These are phyloP conservation scores for Akebia trifoliata DNA, from an alignment of 164 flowering plant genomes.

Conservation along the genomic window DNA sequence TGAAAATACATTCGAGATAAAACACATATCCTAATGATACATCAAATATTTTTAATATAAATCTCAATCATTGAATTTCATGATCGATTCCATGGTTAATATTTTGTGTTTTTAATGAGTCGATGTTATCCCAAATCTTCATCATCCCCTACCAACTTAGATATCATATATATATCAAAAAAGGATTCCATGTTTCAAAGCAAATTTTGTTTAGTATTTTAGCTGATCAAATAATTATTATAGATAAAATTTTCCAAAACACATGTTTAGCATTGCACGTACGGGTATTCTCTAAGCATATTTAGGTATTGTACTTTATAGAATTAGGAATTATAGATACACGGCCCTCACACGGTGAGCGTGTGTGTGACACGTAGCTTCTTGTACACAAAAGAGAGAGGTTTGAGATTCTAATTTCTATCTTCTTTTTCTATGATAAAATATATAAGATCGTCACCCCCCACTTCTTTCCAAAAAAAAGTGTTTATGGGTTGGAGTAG, in stretches of 20 bases:
- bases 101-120: too few relatives aligned
- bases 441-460: background rate
- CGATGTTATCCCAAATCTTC: too few relatives aligned
- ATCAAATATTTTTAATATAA: too few relatives aligned
- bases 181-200: too few relatives aligned
- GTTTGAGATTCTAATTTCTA: conserved; percentile 15
- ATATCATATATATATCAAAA: too few relatives aligned
- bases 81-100: too few relatives aligned
- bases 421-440: conserved; percentile 1
- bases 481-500: conserved; percentile 13
- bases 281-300: background rate
- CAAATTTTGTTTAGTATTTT: background rate
- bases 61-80: too few relatives aligned
- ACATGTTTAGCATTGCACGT: conserved; percentile 7
- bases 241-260: background rate
- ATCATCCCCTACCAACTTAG: too few relatives aligned
- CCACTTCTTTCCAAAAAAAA: conserved; percentile 11
- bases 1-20: too few relatives aligned
- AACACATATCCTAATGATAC: too few relatives aligned
- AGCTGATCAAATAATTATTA: background rate
- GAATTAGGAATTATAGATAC: background rate
- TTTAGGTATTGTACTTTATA: conserved; percentile 2
- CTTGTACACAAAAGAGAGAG: conserved; percentile 16
- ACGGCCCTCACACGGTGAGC: conserved; percentile 10
- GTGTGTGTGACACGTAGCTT: conserved; percentile 20